Evolutionary conservation across 495 filamentous ascomycete species (phyloP), one percentile per base, ranked within the genome.

Genomic region (Terfezia boudieri): DNA sequence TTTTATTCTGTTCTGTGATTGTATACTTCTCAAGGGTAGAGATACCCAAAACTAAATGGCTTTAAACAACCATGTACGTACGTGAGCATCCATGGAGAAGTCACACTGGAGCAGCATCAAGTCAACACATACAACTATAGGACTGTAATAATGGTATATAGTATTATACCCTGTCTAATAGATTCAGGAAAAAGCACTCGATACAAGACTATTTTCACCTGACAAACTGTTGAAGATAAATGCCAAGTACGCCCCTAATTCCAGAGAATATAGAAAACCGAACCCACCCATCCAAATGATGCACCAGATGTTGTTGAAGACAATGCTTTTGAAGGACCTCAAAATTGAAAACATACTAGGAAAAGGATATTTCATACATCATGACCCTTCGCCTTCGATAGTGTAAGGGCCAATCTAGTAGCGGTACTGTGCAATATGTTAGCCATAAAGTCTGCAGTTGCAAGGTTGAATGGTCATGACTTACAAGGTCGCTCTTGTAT

Each of bases 401-500:
- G 7, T 4, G 26, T 32, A 32, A 32, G 26, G 26, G 26, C 4
- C 17, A 14, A 46, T 46, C 41, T 46, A 46, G 41, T 46, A 46
- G 12, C 41, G 41, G 41, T 46, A 46, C 41, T 46, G 41, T 46
- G 12, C 17, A 46, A 32, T 20, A 20, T 32, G 26, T 32, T 32
- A 32, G 26, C 26, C 26, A 32, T 2, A 32, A 32, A 32, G 26
- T 32, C 7, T 32, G 26, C 26, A 32, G 7, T 32, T 32, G 4
- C 26, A 32, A 32, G 26, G 26, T 46, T 46, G 14, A 46, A 20
- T 14, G 41, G 8, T 14, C 4, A 46, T 14, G 41, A 9, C 41
- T 2, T 46, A 46, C 41, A 46, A 46, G 41, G 41, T 46, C 41
- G 41, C 41, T 46, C 86, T 98, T 98, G 84, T 76, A 98, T 55